phyloP scores from a whole-genome alignment of 169 alveolate species.

The Cryptosporidium parvum region DNA sequence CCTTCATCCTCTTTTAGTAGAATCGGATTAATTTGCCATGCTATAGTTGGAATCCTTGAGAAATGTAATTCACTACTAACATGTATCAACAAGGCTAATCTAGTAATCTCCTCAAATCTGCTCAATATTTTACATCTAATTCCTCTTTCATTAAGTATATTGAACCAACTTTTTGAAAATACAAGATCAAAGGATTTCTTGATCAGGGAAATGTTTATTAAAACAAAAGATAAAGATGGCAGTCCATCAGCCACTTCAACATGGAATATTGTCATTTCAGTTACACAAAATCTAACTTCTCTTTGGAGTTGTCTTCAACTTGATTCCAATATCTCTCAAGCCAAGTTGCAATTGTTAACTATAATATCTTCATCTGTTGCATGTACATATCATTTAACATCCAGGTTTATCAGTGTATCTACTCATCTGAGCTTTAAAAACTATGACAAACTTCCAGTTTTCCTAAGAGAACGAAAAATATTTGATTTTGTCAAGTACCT shows the following conservation, averaged over 20 bases:
- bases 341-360: not conserved
- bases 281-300: constrained; percentile 15
- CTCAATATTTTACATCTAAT: not conserved
- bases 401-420: constrained; percentile 38
- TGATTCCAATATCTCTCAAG: not conserved
- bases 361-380: constrained; percentile 22
- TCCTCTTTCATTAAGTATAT: constrained; percentile 3
- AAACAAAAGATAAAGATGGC: not conserved
- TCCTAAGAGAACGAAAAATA: constrained; percentile 7
- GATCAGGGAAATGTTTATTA: constrained; percentile 1
- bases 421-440: constrained; percentile 20
- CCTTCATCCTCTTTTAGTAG: constrained; percentile 31
- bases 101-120: not conserved
- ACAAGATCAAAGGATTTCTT: constrained; percentile 27
- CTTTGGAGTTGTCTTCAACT: constrained; percentile 4
- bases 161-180: constrained; percentile 38
- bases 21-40: constrained; percentile 35
- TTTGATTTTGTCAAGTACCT: constrained; percentile 45
- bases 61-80: constrained; percentile 4
- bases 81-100: not conserved
- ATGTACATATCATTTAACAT: constrained; percentile 36
- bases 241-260: not conserved
- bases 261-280: constrained; percentile 7
- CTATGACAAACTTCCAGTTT: constrained; percentile 41
- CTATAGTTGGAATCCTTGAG: constrained; percentile 4